Conservation (phyloP, 1,284 basidiomycete species). For the Pterula multifida region DNA sequence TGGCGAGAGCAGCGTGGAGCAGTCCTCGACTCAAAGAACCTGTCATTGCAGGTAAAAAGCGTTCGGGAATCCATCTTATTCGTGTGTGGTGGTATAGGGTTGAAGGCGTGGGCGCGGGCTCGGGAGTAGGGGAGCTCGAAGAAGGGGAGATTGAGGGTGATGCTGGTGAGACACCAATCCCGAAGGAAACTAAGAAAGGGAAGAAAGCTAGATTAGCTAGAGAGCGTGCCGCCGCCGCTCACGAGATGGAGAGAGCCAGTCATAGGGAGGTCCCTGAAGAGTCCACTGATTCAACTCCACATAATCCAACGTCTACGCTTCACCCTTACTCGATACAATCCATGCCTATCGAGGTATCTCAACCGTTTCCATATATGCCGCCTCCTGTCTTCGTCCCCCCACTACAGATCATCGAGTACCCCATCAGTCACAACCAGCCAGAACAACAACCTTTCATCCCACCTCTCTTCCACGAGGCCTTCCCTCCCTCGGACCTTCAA, state of each 20-base stretch:
- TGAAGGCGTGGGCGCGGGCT: slow-evolving; percentile 14
- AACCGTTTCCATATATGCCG: not conserved
- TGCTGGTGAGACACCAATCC: slow-evolving; percentile 12
- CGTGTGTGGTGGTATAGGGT: slow-evolving; percentile 42
- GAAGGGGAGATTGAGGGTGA: slow-evolving; percentile 27
- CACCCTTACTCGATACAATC: not conserved
- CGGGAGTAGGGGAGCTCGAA: slow-evolving; percentile 21
- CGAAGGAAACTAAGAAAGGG: slow-evolving; percentile 29
- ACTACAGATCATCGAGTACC: slow-evolving; percentile 4
- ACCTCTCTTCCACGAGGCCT: slow-evolving; percentile 4
- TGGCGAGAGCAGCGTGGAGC: slow-evolving; percentile 35
- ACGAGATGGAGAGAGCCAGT: slow-evolving; percentile 10
- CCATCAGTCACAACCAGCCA: no score
- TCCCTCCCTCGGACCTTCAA: slow-evolving; percentile 1
- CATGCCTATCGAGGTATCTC: not conserved
- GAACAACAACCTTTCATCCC: no score
- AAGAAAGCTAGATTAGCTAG: slow-evolving; percentile 23
- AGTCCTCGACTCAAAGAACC: slow-evolving; percentile 32
- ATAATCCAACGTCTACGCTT: not conserved
- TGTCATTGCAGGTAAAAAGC: slow-evolving; percentile 20
- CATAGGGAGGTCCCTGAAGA: not conserved
- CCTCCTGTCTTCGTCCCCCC: not conserved
- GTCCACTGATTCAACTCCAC: not conserved
- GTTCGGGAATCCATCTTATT: slow-evolving; percentile 33
- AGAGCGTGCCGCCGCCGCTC: slow-evolving; percentile 19